Evolutionary conservation across 345 rosid genomes (phyloP).

Genomic region (Angophora floribunda): DNA sequence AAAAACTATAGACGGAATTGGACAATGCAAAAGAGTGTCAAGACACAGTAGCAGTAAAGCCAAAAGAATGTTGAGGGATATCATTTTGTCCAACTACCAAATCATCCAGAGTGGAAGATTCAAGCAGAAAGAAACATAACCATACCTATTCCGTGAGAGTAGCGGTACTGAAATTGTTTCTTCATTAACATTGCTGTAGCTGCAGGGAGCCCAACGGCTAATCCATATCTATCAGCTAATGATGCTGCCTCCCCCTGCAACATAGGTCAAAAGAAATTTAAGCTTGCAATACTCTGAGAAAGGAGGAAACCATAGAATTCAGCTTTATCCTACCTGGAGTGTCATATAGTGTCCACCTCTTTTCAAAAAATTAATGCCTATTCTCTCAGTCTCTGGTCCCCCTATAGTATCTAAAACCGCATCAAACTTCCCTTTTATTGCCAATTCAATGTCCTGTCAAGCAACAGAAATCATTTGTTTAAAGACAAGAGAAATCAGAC

Average conservation of each 20-base stretch:
- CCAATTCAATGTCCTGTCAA: constrained; percentile 69
- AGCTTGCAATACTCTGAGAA: background rate
- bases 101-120: background rate
- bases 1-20: background rate
- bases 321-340: constrained; percentile 45
- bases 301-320: background rate
- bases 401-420: constrained; percentile 97
- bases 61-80: background rate
- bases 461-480: background rate
- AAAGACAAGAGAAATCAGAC: background rate
- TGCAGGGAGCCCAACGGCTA: constrained; percentile 71
- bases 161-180: constrained; percentile 70
- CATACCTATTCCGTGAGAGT: constrained; percentile 84
- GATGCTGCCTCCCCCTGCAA: constrained; percentile 90
- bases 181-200: constrained; percentile 63
- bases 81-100: background rate
- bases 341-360: constrained; percentile 95
- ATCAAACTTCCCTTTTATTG: constrained; percentile 77
- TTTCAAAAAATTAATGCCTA: constrained; percentile 61
- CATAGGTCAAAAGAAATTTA: background rate
- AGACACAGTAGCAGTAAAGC: background rate
- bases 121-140: background rate
- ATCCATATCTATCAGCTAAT: constrained; percentile 71
- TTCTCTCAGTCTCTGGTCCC: constrained; percentile 74
- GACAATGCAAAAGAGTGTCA: background rate